phyloP scores from a whole-genome alignment of 176 grass and related monocot species.

The maize (Zea mays) region Zm-B73-REFERENCE-NAM-5.0 NC_050100.1:15790501-15791000 shows the following conservation, averaged over 20 bases:
- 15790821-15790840: slow-evolving; percentile 6
- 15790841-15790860: not conserved
- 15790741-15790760: not conserved
- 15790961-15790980: not conserved
- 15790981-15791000: not conserved
- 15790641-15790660: not conserved
- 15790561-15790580: not conserved
- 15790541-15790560: not conserved
- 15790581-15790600: not conserved
- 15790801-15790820: not conserved
- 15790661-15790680: not conserved
- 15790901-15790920: slow-evolving; percentile 3
- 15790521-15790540: not conserved
- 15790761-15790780: not conserved
- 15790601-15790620: not conserved
- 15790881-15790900: not conserved
- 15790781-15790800: not conserved
- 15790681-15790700: not conserved
- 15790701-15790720: not conserved
- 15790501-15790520: not conserved
- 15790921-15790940: not conserved
- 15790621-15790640: not conserved
- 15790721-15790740: not conserved
- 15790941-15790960: not conserved
- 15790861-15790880: not conserved